Evolutionary conservation across 768 basidiomycete species (phyloP), one percentile per base, ranked within the genome.

Genomic region (Leccinum uliginosum): DNA sequence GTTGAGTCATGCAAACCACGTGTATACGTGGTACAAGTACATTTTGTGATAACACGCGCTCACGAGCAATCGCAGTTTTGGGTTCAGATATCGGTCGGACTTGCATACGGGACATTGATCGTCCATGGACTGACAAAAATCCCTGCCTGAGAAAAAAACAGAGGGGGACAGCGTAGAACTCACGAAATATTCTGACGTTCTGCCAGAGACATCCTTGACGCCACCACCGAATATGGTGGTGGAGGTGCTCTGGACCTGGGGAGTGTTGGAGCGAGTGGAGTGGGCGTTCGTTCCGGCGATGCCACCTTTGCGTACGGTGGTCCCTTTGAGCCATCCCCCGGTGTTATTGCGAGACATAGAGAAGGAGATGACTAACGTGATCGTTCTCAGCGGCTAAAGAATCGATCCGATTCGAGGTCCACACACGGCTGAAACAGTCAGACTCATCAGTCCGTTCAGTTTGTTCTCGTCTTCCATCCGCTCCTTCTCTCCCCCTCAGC

Each of bases 41-140:
- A 98, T 96, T 81, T 97, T 97, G 75, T 99, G 97, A 73, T 97
- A 99, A 71, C 97, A 99, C 15, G 92, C 87, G 71, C 91, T 93
- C 64, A 99, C 94, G 50, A 98, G 82, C 38, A 99, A 79, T 44
- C 96, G 84, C 32, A 99, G 77, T 67, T 95, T 96, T 21, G 94
- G 93, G 65, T 98, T 97, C 57, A 97, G 78, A 69, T 97, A 98
- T 53, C 96, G 78, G 71, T 99, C 97, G 40, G 92, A 94, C 72
- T 93, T 93, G 79, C 97, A 98, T 2, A 98, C 89, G 0, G 96
- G 96, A 75, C 97, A 99, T 69, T 91, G 86, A 71, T 99, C 97
- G 59, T 92, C 89, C 83, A 90, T 89, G 24, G 87, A 85, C 89
- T 91, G 51, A 8, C 51, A 24, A 15, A 32, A 15, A 53, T 2